phyloP scores from a whole-genome alignment of 805 yeast genomes.

The Lipomyces anomalus region DNA sequence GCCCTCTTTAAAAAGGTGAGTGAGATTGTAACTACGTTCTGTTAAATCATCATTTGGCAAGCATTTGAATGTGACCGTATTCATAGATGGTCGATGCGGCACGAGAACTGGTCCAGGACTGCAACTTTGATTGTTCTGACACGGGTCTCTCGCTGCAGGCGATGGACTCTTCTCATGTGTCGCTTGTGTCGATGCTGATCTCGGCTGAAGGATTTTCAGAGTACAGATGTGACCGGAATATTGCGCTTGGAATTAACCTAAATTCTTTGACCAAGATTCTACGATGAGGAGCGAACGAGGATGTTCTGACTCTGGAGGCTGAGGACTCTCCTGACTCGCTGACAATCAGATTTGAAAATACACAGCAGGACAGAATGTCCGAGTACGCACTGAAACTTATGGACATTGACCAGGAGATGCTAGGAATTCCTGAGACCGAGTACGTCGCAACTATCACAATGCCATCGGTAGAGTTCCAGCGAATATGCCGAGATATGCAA shows the following conservation, averaged over 20 bases:
- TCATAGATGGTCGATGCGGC: conserved; percentile 76
- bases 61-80: too few species aligned
- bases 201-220: conserved; percentile 84
- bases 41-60: too few species aligned
- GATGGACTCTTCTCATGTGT: conserved; percentile 93
- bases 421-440: conserved; percentile 90
- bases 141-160: conserved; percentile 95
- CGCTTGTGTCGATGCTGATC: conserved; percentile 79
- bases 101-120: conserved; percentile 88
- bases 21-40: conserved; percentile 15
- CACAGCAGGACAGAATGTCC: conserved; percentile 81
- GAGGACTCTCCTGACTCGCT: conserved; percentile 82
- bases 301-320: conserved; percentile 80
- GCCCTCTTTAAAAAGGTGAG: conserved; percentile 71
- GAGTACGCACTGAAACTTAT: conserved; percentile 87
- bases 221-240: conserved; percentile 91
- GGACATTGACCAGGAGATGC: conserved; percentile 94
- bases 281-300: conserved; percentile 86
- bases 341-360: conserved; percentile 81
- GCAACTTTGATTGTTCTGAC: conserved; percentile 96
- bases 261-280: conserved; percentile 82
- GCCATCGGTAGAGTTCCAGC: conserved; percentile 85
- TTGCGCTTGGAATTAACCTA: conserved; percentile 87
- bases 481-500: conserved; percentile 80
- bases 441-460: conserved; percentile 78